Conservation (phyloP, 176 grass and related monocot species). For the Microstegium vimineum region DNA sequence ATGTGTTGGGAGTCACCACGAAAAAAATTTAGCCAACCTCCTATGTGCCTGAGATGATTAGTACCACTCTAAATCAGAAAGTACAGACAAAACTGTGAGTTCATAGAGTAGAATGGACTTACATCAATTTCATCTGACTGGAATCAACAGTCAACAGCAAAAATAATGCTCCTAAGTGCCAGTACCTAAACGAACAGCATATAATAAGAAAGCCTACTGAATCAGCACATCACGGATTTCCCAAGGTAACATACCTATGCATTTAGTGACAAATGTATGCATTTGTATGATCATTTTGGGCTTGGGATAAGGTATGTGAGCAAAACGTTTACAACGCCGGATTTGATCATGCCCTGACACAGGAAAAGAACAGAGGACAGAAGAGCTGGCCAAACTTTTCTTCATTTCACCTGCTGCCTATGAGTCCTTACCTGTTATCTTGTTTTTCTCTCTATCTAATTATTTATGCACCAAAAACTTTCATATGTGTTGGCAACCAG, state of each 20-base stretch:
- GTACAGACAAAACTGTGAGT: neutral
- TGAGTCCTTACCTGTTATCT: neutral
- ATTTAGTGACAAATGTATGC: neutral
- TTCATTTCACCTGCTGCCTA: neutral
- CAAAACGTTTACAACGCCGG: neutral
- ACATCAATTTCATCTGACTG: neutral
- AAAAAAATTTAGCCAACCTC: neutral
- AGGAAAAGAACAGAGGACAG: neutral
- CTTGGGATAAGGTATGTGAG: neutral
- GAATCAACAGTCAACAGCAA: neutral
- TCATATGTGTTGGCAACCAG: neutral
- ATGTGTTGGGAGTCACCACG: neutral
- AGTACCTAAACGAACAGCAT: neutral
- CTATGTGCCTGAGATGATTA: neutral
- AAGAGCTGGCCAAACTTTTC: neutral
- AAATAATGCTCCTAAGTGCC: neutral
- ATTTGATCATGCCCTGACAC: slow-evolving; percentile 2
- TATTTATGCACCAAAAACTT: neutral
- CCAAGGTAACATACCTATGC: neutral
- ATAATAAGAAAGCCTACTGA: neutral
- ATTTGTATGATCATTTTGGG: neutral
- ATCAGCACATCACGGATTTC: neutral
- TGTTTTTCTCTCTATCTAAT: neutral
- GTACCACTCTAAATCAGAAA: neutral
- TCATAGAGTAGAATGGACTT: neutral